Evolutionary conservation across 306 rosid species (phyloP).

Genomic region (Dicorynia guianensis): DNA sequence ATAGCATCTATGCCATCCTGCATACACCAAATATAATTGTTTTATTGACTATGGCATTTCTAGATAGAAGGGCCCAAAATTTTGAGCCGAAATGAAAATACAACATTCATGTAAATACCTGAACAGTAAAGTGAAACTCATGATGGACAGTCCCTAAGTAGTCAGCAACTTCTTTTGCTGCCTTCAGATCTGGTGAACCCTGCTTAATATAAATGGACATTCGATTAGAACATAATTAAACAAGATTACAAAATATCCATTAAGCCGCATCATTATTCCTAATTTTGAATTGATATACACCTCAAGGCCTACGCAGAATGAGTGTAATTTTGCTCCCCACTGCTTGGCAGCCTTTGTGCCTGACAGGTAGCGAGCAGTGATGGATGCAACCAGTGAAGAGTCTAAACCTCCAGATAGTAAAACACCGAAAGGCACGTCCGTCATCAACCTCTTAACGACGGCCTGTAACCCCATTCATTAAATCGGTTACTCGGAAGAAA

Average conservation of each 20-base stretch:
- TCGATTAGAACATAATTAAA: not conserved
- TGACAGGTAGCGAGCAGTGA: conserved; percentile 77
- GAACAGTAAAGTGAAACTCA: conserved; percentile 78
- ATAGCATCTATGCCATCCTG: conserved; percentile 92
- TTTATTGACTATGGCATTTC: conserved; percentile 10
- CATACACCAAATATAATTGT: conserved; percentile 18
- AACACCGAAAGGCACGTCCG: conserved; percentile 92
- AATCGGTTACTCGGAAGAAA: not conserved
- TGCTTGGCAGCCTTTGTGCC: conserved; percentile 79
- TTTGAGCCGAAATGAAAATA: not conserved
- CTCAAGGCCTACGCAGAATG: conserved; percentile 88
- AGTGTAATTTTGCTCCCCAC: conserved; percentile 87
- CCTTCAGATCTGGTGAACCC: conserved; percentile 91
- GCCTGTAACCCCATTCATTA: conserved; percentile 53
- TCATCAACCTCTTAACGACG: conserved; percentile 83
- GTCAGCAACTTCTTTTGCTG: conserved; percentile 87
- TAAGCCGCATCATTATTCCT: not conserved
- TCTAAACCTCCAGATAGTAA: conserved; percentile 86
- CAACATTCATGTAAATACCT: conserved; percentile 51
- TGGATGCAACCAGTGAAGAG: conserved; percentile 83
- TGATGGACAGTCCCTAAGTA: conserved; percentile 86
- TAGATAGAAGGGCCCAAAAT: not conserved
- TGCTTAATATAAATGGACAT: conserved; percentile 36
- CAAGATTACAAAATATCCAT: not conserved
- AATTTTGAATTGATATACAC: conserved; percentile 39